Percentiles rank a stretch among this genome's conserved stretches.
Conservation (phyloP, 306 rosid species). For the Prunus persica region Prunus_persica_NCBIv2 NC_034012.1:9042001-9042500, state of each 20-base stretch:
- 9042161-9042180: conserved; percentile 17
- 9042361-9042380: conserved; percentile 56
- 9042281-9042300: too few relatives aligned
- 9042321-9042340: conserved; percentile 40
- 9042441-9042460: background rate
- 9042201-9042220: conserved; percentile 38
- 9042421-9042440: background rate
- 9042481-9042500: background rate
- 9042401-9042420: conserved; percentile 14
- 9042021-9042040: background rate
- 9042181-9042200: background rate
- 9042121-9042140: background rate
- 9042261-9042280: conserved; percentile 31
- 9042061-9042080: too few relatives aligned
- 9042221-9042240: conserved; percentile 38
- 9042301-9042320: background rate
- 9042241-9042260: conserved; percentile 33
- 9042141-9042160: too few relatives aligned
- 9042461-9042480: background rate
- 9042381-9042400: conserved; percentile 50
- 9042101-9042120: too few relatives aligned
- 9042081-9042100: background rate
- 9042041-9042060: too few relatives aligned
- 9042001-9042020: background rate
- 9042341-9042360: conserved; percentile 68